Evolutionary conservation across 176 grass and related monocot species (phyloP).

Genomic region (Triticum turgidum): DNA sequence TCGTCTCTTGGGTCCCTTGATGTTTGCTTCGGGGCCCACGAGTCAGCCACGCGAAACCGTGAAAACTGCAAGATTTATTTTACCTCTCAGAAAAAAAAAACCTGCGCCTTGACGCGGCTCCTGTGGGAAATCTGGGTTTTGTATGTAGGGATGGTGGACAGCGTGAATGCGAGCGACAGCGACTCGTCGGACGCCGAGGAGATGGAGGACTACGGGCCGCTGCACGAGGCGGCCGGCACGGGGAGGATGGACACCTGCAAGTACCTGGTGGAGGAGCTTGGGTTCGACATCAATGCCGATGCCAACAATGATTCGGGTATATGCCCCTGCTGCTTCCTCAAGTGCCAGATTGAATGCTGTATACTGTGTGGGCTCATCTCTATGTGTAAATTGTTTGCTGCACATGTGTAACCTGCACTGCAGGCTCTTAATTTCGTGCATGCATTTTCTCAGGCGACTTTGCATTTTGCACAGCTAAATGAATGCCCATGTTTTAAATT

Average conservation of each 20-base stretch:
- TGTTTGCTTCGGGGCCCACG: not conserved
- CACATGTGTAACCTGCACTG: not conserved
- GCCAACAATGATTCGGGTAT: not conserved
- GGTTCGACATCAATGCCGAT: constrained; percentile 19
- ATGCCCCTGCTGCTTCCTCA: not conserved
- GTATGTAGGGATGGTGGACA: constrained; percentile 18
- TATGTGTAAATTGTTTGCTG: too few species aligned
- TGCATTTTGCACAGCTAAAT: not conserved
- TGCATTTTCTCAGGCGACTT: not conserved
- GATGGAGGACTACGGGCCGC: not conserved
- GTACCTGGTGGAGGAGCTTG: constrained; percentile 40
- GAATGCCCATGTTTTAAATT: not conserved
- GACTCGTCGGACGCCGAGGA: not conserved
- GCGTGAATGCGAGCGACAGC: not conserved
- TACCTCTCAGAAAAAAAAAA: not conserved
- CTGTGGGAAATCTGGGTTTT: not conserved
- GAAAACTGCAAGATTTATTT: not conserved
- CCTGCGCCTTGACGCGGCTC: not conserved
- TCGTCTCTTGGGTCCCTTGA: too few species aligned
- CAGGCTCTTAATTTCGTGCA: not conserved
- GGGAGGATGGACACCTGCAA: constrained; percentile 24
- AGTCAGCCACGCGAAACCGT: not conserved
- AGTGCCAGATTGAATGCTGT: not conserved
- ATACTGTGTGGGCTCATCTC: not conserved
- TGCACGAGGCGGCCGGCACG: constrained; percentile 15